Percentiles rank a stretch among this genome's conserved stretches.
Conservation (phyloP, 2,329 filamentous ascomycete genomes). For the Cladophialophora immunda region DNA sequence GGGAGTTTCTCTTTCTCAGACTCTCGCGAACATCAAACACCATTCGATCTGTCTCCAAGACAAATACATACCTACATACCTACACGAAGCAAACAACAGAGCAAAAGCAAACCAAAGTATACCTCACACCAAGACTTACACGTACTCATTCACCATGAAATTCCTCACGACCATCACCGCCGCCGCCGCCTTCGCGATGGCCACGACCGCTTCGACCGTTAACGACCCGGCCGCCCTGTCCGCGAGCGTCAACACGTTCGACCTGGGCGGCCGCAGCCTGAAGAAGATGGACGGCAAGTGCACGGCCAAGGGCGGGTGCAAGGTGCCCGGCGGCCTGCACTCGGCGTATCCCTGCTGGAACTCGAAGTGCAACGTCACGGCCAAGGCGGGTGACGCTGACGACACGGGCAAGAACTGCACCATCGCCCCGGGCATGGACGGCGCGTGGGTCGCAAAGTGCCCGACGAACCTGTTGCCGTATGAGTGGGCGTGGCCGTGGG, state of each 20-base stretch:
- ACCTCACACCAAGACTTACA: too few species aligned
- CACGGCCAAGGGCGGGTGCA: constrained; percentile 2
- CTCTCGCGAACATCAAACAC: neutral
- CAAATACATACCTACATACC: neutral
- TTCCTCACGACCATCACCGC: neutral
- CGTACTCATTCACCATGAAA: too few species aligned
- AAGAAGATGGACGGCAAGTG: constrained; percentile 17
- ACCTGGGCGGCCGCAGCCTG: neutral
- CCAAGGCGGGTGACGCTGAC: neutral
- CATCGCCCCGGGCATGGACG: constrained; percentile 12
- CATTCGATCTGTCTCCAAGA: neutral
- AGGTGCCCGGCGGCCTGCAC: constrained; percentile 11
- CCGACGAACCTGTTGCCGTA: constrained; percentile 11
- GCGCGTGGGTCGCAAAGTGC: constrained; percentile 15
- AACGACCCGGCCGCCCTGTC: neutral
- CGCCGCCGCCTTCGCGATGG: neutral
- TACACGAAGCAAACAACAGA: neutral
- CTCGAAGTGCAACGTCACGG: neutral
- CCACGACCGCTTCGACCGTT: neutral
- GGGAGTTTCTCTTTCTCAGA: neutral
- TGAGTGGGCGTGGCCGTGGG: constrained; percentile 15
- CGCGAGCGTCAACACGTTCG: neutral
- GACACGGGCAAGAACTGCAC: constrained; percentile 12
- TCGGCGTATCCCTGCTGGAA: constrained; percentile 14
- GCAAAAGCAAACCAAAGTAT: neutral